phyloP scores from a whole-genome alignment of 106 monocot species.

The Acorus gramineus region DNA sequence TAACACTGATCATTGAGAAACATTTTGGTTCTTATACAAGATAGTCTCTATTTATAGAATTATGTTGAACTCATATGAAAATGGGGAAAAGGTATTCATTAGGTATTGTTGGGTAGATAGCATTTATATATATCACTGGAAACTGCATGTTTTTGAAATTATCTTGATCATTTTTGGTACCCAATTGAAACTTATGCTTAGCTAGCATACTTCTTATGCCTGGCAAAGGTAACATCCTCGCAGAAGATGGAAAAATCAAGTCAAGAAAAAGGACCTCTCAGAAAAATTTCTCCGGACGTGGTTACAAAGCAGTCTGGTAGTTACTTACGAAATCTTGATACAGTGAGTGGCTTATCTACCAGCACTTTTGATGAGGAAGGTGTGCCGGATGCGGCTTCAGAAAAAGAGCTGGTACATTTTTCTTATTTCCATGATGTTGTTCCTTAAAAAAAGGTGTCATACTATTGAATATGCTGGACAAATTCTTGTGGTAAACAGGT shows the following conservation, averaged over 20 bases:
- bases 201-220: too few relatives aligned
- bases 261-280: conserved; percentile 10
- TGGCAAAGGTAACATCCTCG: background rate
- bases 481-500: conserved; percentile 3
- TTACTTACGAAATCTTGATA: conserved; percentile 23
- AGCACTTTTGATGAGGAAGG: conserved; percentile 31
- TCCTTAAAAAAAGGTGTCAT: background rate
- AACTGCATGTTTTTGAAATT: too few relatives aligned
- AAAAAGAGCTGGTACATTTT: conserved; percentile 69
- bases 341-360: conserved; percentile 10
- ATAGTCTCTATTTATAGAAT: too few relatives aligned
- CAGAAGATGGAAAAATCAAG: conserved; percentile 6
- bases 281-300: conserved; percentile 20
- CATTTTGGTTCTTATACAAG: too few relatives aligned
- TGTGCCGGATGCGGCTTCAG: conserved; percentile 65
- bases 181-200: too few relatives aligned
- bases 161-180: too few relatives aligned
- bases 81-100: too few relatives aligned
- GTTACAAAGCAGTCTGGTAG: conserved; percentile 13
- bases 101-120: too few relatives aligned
- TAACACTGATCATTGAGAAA: too few relatives aligned
- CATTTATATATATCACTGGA: too few relatives aligned
- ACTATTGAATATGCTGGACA: background rate
- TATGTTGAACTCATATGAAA: too few relatives aligned
- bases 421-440: background rate